Base-by-base conservation (phyloP, 306 rosid genomes). In the Cicer arietinum region DNA sequence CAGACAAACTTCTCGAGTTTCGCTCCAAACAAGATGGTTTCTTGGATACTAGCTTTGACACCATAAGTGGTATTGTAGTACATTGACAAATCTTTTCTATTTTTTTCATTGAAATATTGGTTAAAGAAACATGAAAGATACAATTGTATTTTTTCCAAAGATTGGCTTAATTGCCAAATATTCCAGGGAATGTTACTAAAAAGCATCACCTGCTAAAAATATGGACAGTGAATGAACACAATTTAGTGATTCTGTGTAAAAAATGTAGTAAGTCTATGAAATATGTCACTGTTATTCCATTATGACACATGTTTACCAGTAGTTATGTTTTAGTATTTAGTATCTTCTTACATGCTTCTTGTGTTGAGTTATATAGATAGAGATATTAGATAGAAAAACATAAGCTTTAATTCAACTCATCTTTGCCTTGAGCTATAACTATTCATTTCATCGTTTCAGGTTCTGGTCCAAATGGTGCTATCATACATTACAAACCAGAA, bases 381-480 rank as follows among this genome's bases (percentile, higher is more conserved):
- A 62, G 46, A 62, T 41, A 51, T 62, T 22, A 17, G 41, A 14
- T 62, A 30, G 16, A 47, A 14, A 51, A 1, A 78, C 10, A 22
- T 53, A 25, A 56, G 39, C 40, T 62, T 52, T 53, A 60, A 63
- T 79, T 57, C 57, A 64, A 69, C 48, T 71, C 44, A 61, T 46
- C 52, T 74, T 59, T 59, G 62, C 48, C 8, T 61, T 80, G 75
- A 43, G 65, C 74, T 75, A 69, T 75, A 42, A 57, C 10, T 72
- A 16, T 78, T 63, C 59, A 70, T 78, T 70, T 71, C 65, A 40
- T 77, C 10, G 59, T 51, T 85, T 75, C 85, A 94, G 98, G 80
- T 48, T 88, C 93, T 75, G 97, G 98, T 80, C 88, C 96, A 78
- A 94, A 91, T 80, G 98, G 98, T 75, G 98, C 98, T 57, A 85